These are phyloP conservation scores for Crassisporium funariophilum DNA, from an alignment of 768 basidiomycete genomes.

Conservation along the genomic window DNA sequence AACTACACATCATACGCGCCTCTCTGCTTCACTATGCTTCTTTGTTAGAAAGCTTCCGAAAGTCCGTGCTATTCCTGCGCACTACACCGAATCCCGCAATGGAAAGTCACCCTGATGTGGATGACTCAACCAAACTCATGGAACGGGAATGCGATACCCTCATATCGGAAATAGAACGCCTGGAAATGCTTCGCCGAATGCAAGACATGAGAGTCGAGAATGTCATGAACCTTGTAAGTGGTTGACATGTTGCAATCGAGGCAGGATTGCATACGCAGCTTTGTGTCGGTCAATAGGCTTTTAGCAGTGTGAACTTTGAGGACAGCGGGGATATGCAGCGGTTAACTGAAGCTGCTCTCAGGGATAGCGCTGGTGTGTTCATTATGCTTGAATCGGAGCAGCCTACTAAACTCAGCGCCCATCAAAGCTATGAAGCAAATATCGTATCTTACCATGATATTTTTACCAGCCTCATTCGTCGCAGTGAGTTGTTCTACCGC, in stretches of 20 bases:
- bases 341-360: constrained; percentile 36
- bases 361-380: constrained; percentile 29
- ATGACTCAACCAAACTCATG: constrained; percentile 33
- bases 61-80: constrained; percentile 47
- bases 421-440: constrained; percentile 43
- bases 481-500: constrained; percentile 23
- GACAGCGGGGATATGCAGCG: constrained; percentile 43
- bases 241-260: too few relatives aligned
- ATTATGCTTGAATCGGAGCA: neutral
- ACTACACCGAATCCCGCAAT: constrained; percentile 53
- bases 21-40: constrained; percentile 55
- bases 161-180: constrained; percentile 49
- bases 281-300: constrained; percentile 35
- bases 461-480: constrained; percentile 49
- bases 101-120: constrained; percentile 28
- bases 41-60: constrained; percentile 52
- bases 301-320: constrained; percentile 45
- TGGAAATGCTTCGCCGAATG: constrained; percentile 44
- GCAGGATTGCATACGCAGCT: too few relatives aligned
- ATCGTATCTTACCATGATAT: constrained; percentile 54
- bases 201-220: constrained; percentile 48
- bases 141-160: constrained; percentile 49
- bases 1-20: constrained; percentile 56
- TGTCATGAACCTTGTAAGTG: constrained; percentile 46
- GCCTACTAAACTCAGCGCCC: neutral